These are phyloP conservation scores for Stellera chamaejasme DNA, from an alignment of 345 rosid species.

Conservation along the genomic window DNA sequence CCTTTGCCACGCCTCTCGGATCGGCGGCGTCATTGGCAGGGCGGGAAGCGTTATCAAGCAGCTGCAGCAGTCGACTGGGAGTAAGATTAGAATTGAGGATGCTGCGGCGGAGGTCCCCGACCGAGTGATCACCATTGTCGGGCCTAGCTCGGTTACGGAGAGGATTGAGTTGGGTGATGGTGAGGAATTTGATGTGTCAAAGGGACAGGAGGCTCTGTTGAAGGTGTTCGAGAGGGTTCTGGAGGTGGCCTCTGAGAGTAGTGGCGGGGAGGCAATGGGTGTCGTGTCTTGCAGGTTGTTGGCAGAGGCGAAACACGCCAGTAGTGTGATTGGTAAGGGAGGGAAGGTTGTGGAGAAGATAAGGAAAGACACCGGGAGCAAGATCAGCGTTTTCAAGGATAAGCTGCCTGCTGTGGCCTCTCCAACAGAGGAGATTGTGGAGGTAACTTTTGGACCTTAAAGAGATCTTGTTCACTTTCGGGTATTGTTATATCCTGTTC, in stretches of 20 bases:
- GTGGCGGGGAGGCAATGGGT: conserved; percentile 21
- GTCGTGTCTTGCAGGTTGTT: conserved; percentile 63
- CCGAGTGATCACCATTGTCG: conserved; percentile 59
- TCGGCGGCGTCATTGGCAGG: conserved; percentile 87
- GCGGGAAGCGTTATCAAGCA: conserved; percentile 73
- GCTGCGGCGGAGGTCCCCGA: conserved; percentile 52
- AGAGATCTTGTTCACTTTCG: background rate
- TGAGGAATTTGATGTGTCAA: conserved; percentile 48
- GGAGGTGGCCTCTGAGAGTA: conserved; percentile 54
- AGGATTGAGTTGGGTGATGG: conserved; percentile 16
- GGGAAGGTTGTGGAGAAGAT: conserved; percentile 77
- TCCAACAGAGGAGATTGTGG: conserved; percentile 66
- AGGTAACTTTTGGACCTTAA: conserved; percentile 31
- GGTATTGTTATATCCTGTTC: background rate
- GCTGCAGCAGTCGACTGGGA: conserved; percentile 64
- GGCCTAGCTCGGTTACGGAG: conserved; percentile 21
- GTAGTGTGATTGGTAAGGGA: conserved; percentile 83
- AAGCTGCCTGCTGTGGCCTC: conserved; percentile 64
- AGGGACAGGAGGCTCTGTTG: conserved; percentile 72
- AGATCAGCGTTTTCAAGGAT: conserved; percentile 51
- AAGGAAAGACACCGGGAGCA: conserved; percentile 66
- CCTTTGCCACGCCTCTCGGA: conserved; percentile 57
- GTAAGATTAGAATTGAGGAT: conserved; percentile 79
- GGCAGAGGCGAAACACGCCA: conserved; percentile 62
- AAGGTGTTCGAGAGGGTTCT: conserved; percentile 70